These are phyloP conservation scores for Sphagnurus paluster DNA, from an alignment of 1,284 basidiomycete genomes.

Conservation along the genomic window DNA sequence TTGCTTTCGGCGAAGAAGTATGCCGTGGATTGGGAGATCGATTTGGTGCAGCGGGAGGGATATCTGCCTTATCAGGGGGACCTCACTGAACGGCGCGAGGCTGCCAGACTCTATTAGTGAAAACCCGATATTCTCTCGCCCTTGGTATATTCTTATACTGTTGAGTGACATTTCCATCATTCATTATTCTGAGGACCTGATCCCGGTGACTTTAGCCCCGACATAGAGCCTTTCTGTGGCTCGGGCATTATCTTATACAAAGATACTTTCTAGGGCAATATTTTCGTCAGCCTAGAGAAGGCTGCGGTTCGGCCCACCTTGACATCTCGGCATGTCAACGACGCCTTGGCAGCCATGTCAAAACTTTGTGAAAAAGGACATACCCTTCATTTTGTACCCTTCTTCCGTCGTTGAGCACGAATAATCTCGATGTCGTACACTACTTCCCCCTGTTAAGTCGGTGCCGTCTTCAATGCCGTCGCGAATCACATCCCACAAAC, in stretches of 20 bases:
- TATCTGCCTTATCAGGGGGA: constrained; percentile 23
- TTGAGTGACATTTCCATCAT: constrained; percentile 2
- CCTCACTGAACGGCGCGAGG: constrained; percentile 17
- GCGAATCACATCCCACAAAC: no score
- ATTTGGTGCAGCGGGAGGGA: constrained; percentile 28
- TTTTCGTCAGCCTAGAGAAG: no score
- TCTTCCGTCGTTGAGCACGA: no score
- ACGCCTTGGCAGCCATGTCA: no score
- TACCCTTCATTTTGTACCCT: background rate
- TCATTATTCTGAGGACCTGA: background rate
- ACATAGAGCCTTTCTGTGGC: background rate
- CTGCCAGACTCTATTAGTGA: background rate
- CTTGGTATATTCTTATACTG: constrained; percentile 4
- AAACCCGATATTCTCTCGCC: background rate
- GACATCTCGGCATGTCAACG: no score
- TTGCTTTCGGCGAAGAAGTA: constrained; percentile 1
- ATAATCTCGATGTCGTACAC: no score
- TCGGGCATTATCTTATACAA: no score
- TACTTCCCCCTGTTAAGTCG: no score
- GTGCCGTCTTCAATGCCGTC: no score
- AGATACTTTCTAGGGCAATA: no score
- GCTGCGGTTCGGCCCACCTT: no score
- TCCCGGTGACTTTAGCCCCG: background rate
- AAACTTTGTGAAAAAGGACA: no score
- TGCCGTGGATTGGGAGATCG: constrained; percentile 29